phyloP scores from a whole-genome alignment of 306 rosid genomes.

The Pterocarpus santalinus region DNA sequence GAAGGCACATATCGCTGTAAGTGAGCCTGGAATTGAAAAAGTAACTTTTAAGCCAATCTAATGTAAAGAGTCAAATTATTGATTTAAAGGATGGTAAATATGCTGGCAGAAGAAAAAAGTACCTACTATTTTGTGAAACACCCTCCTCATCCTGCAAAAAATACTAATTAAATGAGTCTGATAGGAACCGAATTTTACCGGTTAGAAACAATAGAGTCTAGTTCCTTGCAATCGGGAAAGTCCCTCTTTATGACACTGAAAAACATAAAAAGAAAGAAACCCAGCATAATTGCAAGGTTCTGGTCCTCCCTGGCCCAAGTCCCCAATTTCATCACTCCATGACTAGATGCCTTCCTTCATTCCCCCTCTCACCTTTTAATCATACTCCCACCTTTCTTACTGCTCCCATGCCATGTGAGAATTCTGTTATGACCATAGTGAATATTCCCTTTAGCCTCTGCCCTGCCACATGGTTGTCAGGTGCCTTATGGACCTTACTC shows the following conservation, averaged over 20 bases:
- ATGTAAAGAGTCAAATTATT: slow-evolving; percentile 15
- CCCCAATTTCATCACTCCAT: neutral
- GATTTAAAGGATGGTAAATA: slow-evolving; percentile 39
- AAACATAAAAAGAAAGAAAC: neutral
- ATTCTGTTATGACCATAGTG: neutral
- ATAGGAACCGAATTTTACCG: neutral
- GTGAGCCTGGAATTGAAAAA: slow-evolving; percentile 77
- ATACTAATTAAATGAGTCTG: slow-evolving; percentile 38
- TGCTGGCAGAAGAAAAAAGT: slow-evolving; percentile 48
- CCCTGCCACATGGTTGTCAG: neutral
- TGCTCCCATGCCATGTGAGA: neutral
- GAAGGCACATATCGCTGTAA: slow-evolving; percentile 95
- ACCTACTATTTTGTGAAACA: slow-evolving; percentile 79
- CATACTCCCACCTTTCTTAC: neutral
- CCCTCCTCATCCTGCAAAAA: slow-evolving; percentile 79
- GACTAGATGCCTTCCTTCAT: neutral
- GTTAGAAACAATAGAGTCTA: neutral
- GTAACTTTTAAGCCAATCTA: slow-evolving; percentile 48
- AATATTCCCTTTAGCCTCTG: neutral
- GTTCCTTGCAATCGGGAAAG: neutral
- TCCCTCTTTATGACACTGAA: neutral
- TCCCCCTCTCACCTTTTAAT: neutral
- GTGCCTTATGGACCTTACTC: neutral
- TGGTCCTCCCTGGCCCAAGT: neutral
- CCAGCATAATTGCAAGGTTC: neutral